Conservation (phyloP, 2,329 filamentous ascomycete species). For the Clonostachys byssicola region DNA sequence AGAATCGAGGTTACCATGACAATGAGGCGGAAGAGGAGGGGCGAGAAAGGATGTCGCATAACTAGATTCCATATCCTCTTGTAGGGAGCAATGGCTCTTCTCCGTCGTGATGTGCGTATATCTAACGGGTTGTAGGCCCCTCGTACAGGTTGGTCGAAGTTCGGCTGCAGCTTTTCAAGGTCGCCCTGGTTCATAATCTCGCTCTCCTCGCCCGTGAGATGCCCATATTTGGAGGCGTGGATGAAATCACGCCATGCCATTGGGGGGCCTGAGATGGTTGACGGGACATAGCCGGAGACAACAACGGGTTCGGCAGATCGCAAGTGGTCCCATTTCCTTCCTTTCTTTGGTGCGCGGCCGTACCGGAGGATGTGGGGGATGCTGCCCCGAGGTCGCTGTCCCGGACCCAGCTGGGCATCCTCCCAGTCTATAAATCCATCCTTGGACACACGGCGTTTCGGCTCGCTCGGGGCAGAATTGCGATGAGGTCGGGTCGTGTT, state of each 20-base stretch:
- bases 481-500: conserved; percentile 29
- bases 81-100: conserved; percentile 25
- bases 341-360: conserved; percentile 37
- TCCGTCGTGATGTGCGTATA: conserved; percentile 18
- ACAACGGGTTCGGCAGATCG: conserved; percentile 56
- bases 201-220: conserved; percentile 38
- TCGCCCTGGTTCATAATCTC: conserved; percentile 40
- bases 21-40: conserved; percentile 74
- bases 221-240: conserved; percentile 47
- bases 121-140: conserved; percentile 21
- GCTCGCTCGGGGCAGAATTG: conserved; percentile 30
- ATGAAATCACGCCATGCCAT: conserved; percentile 48
- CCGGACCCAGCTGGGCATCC: conserved; percentile 28
- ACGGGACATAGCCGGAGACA: conserved; percentile 40
- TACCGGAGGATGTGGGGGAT: conserved; percentile 42
- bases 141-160: conserved; percentile 33
- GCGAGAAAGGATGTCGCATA: conserved; percentile 79
- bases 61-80: conserved; percentile 64
- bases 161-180: conserved; percentile 40
- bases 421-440: conserved; percentile 41
- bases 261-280: conserved; percentile 29
- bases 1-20: conserved; percentile 80
- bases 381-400: conserved; percentile 23
- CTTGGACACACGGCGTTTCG: conserved; percentile 36
- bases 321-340: conserved; percentile 56